Base-by-base conservation (phyloP, 495 filamentous ascomycete species). In the Penicillium cinerascens region DNA sequence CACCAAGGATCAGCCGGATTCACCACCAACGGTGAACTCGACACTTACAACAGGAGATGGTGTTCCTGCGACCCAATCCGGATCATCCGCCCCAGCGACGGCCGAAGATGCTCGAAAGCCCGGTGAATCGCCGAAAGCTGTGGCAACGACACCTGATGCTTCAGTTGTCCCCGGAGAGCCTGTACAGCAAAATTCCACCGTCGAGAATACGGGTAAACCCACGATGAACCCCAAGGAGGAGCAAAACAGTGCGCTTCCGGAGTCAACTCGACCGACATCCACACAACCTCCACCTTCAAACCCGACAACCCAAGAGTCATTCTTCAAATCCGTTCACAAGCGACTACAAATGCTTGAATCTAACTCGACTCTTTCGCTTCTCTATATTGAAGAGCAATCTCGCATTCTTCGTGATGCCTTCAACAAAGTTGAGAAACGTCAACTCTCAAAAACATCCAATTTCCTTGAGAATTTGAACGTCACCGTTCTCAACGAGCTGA, bases 341-440 rank as follows among this genome's bases (percentile, higher is more conserved):
- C 88, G 93, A 36, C 81, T 98, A 6, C 87, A 91, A 59, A 82
- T 87, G 54, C 85, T 98, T 13, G 93, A 98, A 68, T 82, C 89
- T 18, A 97, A 97, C 68, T 89, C 89, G 6, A 93, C 91, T 2
- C 77, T 98, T 23, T 96, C 91, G 0, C 80, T 98, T 3, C 88
- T 95, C 59, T 98, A 97, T 64, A 97, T 98, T 56, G 92, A 97
- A 72, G 88, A 93, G 44, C 93, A 98, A 64, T 97, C 93, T 15
- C 84, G 83, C 39, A 89, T 96, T 47, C 79, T 98, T 3, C 88
- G 92, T 16, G 91, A 96, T 47, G 91, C 92, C 1, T 93, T 98
- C 58, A 82, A 80, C 40, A 91, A 91, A 65, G 89, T 95, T 38
- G 92, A 97, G 63, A 89, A 88, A 59, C 83, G 87, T 20, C 93